Percentiles rank a stretch among this genome's conserved stretches.
Evolutionary conservation across 345 rosid species (phyloP).

Genomic region (Euphorbia lathyris): DNA sequence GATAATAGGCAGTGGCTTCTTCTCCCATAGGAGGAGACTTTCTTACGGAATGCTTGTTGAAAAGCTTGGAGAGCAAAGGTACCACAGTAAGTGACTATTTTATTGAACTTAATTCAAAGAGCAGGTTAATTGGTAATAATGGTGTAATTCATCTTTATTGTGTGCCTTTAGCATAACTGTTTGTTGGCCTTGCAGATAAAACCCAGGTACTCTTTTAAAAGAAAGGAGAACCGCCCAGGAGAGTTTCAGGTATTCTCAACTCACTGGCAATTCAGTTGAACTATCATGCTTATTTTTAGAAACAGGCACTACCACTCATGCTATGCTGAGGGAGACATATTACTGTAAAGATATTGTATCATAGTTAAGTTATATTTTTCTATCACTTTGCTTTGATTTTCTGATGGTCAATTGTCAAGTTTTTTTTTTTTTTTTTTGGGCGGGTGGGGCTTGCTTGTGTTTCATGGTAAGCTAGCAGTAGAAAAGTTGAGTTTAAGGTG

Average conservation of each 20-base stretch:
- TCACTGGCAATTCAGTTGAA: constrained; percentile 1
- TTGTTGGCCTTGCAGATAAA: constrained; percentile 58
- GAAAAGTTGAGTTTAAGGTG: neutral
- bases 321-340: constrained; percentile 1
- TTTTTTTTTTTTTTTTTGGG: no score
- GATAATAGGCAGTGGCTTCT: constrained; percentile 61
- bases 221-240: constrained; percentile 86
- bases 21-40: constrained; percentile 94
- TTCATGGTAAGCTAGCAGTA: neutral
- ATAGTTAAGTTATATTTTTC: neutral
- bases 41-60: constrained; percentile 89
- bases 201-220: constrained; percentile 97
- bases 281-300: neutral
- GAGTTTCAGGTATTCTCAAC: constrained; percentile 72
- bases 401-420: neutral
- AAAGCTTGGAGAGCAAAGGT: constrained; percentile 97
- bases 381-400: neutral
- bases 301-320: neutral
- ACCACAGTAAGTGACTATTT: constrained; percentile 51
- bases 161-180: constrained; percentile 8
- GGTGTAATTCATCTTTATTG: neutral
- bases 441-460: neutral
- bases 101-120: constrained; percentile 4
- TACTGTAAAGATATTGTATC: neutral
- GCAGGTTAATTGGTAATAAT: constrained; percentile 11